These are phyloP conservation scores for Pythium oligandrum DNA, from an alignment of 352 stramenopile genomes.

Conservation along the genomic window DNA sequence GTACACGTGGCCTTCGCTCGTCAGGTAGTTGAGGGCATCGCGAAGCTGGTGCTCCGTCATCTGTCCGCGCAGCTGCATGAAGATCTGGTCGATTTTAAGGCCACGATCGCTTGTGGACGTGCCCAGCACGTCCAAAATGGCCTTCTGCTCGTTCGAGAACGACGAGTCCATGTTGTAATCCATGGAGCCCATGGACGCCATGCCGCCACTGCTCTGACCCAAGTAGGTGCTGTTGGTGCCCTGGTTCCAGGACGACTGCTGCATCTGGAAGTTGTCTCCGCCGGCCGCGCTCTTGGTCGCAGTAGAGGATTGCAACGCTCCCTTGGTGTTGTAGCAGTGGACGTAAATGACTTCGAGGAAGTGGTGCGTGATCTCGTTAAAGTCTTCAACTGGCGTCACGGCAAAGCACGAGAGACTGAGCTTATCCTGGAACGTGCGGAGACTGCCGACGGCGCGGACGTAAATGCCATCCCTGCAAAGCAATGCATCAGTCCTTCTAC, in stretches of 20 bases:
- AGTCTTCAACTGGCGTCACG: constrained; percentile 79
- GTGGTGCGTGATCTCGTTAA: constrained; percentile 96
- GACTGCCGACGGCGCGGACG: constrained; percentile 86
- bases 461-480: constrained; percentile 72
- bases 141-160: constrained; percentile 75
- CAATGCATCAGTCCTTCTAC: not conserved
- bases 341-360: constrained; percentile 92
- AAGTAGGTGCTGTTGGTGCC: constrained; percentile 17
- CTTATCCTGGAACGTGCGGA: constrained; percentile 90
- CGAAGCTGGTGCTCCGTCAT: constrained; percentile 66
- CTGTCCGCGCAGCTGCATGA: constrained; percentile 43
- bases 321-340: constrained; percentile 84
- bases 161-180: constrained; percentile 71
- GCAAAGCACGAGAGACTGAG: constrained; percentile 84
- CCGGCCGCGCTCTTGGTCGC: constrained; percentile 19
- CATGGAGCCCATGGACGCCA: constrained; percentile 20
- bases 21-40: constrained; percentile 75
- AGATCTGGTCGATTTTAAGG: constrained; percentile 82
- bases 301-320: constrained; percentile 28
- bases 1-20: constrained; percentile 87
- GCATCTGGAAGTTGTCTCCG: constrained; percentile 5
- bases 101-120: constrained; percentile 69
- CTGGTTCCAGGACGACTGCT: constrained; percentile 27
- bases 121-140: constrained; percentile 72
- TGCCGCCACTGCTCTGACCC: constrained; percentile 15